phyloP scores from a whole-genome alignment of 176 grass and related monocot genomes.

The Rhynchospora tenuis region DNA sequence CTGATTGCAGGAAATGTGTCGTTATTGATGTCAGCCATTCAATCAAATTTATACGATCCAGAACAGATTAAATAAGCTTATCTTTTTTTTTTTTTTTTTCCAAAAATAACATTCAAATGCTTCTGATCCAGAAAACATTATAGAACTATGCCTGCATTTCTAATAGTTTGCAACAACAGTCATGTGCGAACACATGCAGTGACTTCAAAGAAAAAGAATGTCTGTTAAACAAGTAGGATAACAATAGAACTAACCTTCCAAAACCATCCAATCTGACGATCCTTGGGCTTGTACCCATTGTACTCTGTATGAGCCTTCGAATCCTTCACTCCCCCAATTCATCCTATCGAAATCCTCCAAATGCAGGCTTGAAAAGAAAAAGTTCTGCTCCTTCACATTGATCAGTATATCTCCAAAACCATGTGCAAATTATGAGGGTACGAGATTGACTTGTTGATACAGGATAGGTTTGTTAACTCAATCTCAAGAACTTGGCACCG shows the following conservation, averaged over 20 bases:
- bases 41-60: not conserved
- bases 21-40: not conserved
- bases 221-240: conserved; percentile 5
- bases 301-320: conserved; percentile 95
- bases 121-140: not conserved
- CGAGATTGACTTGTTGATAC: too few relatives aligned
- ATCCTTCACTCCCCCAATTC: conserved; percentile 83
- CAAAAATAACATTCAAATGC: not conserved
- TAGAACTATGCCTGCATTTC: not conserved
- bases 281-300: conserved; percentile 85
- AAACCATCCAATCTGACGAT: conserved; percentile 71
- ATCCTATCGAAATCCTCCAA: conserved; percentile 80
- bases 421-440: too few relatives aligned
- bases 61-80: not conserved
- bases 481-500: too few relatives aligned
- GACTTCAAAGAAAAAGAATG: conserved; percentile 9
- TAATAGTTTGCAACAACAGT: not conserved
- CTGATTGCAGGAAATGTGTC: not conserved
- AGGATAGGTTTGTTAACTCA: too few relatives aligned
- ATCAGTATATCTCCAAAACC: conserved; percentile 89
- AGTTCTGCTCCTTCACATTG: conserved; percentile 38
- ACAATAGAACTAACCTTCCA: conserved; percentile 88
- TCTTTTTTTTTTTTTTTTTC: too few relatives aligned
- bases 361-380: conserved; percentile 80
- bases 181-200: not conserved